Base-by-base conservation (phyloP, 1,284 basidiomycete species). In the Pseudozyma sp. region DNA sequence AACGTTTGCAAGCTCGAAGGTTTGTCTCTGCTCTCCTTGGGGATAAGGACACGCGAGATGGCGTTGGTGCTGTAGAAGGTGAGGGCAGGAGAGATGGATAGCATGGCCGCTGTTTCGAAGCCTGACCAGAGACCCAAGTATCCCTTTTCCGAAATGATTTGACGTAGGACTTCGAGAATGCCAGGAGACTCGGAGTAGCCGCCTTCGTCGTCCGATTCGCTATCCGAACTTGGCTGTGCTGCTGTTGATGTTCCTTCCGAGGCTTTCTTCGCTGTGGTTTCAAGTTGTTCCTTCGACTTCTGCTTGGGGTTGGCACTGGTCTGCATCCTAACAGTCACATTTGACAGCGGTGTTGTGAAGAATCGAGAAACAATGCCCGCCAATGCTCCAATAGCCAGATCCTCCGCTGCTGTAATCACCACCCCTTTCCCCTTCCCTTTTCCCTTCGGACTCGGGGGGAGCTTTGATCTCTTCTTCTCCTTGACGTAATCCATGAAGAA, bases 301-400 rank as follows among this genome's bases (percentile, higher is more conserved):
- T 71, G 58, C 43, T 70, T 65, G 2, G 78, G 69, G 1, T 60
- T 78, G 42, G 77, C 63, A 8, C 64, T 58, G 8, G 87, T 85
- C 76, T 87, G 87, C 65, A 86, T 85, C 12, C 87, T 68, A 0
- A 87, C 86, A 9, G 86, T 86, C 25, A 88, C 85, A 55, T 87
- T 87, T n/a, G 85, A 86, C 21, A 88, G 79, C 1, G 87, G 87
- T n/a, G 86, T 81, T 2, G 86, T 86, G 53, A 87, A 79, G 40
- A 85, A 84, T 48, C 87, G 85, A 13, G 86, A 85, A 2, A 85
- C 64, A 31, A 87, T 74, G 0, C 87, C 87, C 7, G 87, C 85
- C 14, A 87, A 51, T 12, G 86, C 79, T 0, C 87, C 87, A n/a
- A 87, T 82, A 12, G 86, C 58, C 13, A 88, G 67, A 59, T 87